phyloP scores from a whole-genome alignment of 2,329 filamentous ascomycete genomes.

The Sclerotiophoma versabilis region DNA sequence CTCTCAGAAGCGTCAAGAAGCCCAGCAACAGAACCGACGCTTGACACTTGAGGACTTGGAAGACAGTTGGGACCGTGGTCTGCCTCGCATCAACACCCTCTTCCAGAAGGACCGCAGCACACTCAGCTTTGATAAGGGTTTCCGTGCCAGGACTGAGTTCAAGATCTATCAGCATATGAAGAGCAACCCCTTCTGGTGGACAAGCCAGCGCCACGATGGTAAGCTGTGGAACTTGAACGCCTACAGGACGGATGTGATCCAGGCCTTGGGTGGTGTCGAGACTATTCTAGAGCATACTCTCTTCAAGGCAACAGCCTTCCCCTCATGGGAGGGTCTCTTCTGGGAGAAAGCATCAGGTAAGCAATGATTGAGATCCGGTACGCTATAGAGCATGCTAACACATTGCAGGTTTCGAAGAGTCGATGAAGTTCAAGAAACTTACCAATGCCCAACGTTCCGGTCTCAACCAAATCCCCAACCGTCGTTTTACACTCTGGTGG shows the following conservation, averaged over 20 bases:
- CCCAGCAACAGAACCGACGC: slow-evolving; percentile 94
- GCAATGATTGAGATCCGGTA: slow-evolving; percentile 22
- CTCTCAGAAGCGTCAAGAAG: slow-evolving; percentile 95
- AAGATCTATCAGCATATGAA: slow-evolving; percentile 99
- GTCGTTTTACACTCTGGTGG: slow-evolving; percentile 99
- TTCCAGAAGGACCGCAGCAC: slow-evolving; percentile 99
- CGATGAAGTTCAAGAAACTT: slow-evolving; percentile 98
- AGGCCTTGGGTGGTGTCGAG: slow-evolving; percentile 94
- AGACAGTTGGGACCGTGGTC: slow-evolving; percentile 96
- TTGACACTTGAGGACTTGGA: slow-evolving; percentile 95
- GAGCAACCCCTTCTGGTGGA: slow-evolving; percentile 99
- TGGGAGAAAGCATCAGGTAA: slow-evolving; percentile 72
- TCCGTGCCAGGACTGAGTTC: slow-evolving; percentile 93
- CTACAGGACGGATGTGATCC: slow-evolving; percentile 95
- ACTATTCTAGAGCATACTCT: slow-evolving; percentile 96
- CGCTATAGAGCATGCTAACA: slow-evolving; percentile 5
- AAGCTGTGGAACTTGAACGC: slow-evolving; percentile 97
- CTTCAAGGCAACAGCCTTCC: slow-evolving; percentile 96
- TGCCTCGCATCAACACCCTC: slow-evolving; percentile 96
- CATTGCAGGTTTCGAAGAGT: slow-evolving; percentile 48
- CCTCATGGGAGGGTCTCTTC: slow-evolving; percentile 95
- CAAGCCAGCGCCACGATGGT: slow-evolving; percentile 93
- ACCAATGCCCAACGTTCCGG: slow-evolving; percentile 96
- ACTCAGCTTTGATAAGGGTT: slow-evolving; percentile 97
- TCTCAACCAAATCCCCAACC: slow-evolving; percentile 98